Evolutionary conservation across 2,329 filamentous ascomycete genomes (phyloP).

Genomic region (Macrophomina phaseolina): DNA sequence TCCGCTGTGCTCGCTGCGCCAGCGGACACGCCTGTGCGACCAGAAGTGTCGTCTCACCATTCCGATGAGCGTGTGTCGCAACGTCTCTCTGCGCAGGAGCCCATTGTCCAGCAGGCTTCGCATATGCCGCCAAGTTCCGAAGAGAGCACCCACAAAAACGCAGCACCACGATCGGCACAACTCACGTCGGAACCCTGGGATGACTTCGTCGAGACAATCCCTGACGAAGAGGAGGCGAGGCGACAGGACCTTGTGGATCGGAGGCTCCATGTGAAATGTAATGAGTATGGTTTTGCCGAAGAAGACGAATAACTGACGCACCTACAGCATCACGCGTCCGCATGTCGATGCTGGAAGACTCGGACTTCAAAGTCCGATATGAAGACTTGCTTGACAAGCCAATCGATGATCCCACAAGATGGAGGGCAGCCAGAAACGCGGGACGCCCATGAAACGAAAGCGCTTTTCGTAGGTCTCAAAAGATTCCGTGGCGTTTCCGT

Average conservation of each 20-base stretch:
- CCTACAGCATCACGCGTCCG: slow-evolving; percentile 7
- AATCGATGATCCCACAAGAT: neutral
- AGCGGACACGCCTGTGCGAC: no score
- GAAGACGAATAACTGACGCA: neutral
- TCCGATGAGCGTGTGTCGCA: neutral
- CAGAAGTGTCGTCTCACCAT: neutral
- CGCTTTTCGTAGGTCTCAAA: neutral
- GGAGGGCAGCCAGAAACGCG: neutral
- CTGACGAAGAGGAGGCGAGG: neutral
- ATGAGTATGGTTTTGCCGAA: neutral
- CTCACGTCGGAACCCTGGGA: neutral
- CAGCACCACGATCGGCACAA: neutral
- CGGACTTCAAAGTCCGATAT: neutral
- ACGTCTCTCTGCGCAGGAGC: neutral
- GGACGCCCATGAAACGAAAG: no score
- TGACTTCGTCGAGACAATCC: neutral
- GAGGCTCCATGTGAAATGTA: neutral
- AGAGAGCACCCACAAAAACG: neutral
- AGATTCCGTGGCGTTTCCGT: neutral
- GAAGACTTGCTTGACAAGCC: neutral
- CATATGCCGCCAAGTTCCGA: neutral
- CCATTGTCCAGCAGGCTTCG: neutral
- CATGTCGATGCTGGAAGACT: neutral
- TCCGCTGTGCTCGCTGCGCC: no score
- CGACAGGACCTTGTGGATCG: neutral